phyloP scores from a whole-genome alignment of 2,329 filamentous ascomycete species.

The Botrytis deweyae region DNA sequence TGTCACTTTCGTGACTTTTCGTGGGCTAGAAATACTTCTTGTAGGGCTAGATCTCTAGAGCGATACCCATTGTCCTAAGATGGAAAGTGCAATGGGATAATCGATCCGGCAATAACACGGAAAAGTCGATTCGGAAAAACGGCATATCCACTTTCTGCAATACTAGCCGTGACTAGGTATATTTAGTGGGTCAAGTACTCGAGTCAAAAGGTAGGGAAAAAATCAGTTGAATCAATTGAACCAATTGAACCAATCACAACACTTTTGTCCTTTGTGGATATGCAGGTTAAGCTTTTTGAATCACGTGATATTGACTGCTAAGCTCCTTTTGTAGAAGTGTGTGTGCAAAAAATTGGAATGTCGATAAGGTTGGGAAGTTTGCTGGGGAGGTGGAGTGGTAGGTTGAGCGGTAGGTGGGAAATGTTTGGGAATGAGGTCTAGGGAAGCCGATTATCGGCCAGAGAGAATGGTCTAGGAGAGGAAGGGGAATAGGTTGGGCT shows the following conservation, averaged over 20 bases:
- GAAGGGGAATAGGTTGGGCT: background rate
- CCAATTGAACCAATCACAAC: background rate
- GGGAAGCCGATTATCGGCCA: background rate
- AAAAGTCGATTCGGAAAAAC: background rate
- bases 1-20: background rate
- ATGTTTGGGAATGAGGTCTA: background rate
- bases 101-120: background rate
- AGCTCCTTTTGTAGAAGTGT: background rate
- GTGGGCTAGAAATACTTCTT: background rate
- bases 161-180: background rate
- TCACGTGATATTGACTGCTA: rapidly evolving
- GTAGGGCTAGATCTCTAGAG: background rate
- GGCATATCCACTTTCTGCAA: background rate
- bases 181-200: background rate
- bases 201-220: background rate
- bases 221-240: background rate
- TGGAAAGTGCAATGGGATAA: background rate
- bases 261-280: rapidly evolving
- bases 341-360: too few species aligned
- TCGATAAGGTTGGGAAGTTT: too few species aligned
- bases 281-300: background rate
- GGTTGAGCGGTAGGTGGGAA: background rate
- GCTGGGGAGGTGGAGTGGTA: too few species aligned
- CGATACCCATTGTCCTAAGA: background rate
- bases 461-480: background rate